Evolutionary conservation across 139 green algal genomes (phyloP).

Genomic region (Closterium sp.): DNA sequence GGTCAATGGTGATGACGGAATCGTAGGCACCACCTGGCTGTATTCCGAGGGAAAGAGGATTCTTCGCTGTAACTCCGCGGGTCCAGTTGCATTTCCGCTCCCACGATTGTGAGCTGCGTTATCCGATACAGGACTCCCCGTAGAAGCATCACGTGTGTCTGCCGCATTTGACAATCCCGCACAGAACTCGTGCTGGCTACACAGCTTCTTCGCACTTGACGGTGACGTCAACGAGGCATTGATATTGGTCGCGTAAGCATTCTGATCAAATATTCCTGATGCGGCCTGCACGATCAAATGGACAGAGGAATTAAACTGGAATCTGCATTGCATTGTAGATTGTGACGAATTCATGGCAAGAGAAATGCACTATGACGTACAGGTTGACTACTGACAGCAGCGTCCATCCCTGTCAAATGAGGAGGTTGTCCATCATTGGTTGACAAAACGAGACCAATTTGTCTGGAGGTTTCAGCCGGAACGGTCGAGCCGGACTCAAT

Average conservation of each 20-base stretch:
- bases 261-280: not conserved
- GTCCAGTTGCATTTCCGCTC: not conserved
- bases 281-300: not conserved
- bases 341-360: not conserved
- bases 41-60: not conserved
- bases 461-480: not conserved
- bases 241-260: not conserved
- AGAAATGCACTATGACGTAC: not conserved
- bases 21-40: not conserved
- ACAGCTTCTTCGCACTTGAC: not conserved
- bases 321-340: no score
- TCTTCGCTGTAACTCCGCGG: not conserved
- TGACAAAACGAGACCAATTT: not conserved
- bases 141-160: not conserved
- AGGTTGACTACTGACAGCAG: not conserved
- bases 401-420: not conserved
- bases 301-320: not conserved
- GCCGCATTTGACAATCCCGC: not conserved
- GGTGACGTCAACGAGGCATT: not conserved
- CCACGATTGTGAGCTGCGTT: not conserved
- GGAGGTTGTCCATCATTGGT: not conserved
- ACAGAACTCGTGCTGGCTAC: not conserved
- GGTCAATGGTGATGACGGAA: not conserved
- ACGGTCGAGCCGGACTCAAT: not conserved
- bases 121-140: not conserved